A percentile compares a stretch with the other conserved stretches of the same genome.
These are phyloP conservation scores for Xenoacremonium recifei DNA, from an alignment of 2,329 filamentous ascomycete genomes.

Conservation along the genomic window DNA sequence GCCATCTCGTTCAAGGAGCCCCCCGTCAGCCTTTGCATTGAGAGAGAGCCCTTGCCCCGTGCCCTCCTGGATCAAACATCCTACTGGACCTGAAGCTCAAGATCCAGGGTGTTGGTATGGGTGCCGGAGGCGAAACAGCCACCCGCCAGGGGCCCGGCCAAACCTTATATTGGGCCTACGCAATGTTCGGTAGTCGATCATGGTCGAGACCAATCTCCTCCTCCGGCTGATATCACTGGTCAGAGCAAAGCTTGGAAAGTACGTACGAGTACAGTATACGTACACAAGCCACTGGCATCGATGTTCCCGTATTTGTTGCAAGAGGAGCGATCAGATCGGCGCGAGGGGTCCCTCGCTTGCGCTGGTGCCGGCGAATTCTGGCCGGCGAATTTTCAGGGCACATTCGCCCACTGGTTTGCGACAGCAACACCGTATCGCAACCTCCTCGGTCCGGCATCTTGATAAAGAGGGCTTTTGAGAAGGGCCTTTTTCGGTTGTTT, in stretches of 20 bases:
- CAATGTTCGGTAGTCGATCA: not conserved
- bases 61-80: not conserved
- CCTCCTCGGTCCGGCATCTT: not conserved
- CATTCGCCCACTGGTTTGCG: too few species aligned
- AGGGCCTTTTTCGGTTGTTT: too few species aligned
- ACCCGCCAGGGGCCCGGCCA: slow-evolving; percentile 1
- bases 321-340: not conserved
- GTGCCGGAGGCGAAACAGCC: not conserved
- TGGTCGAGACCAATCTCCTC: not conserved
- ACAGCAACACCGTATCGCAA: too few species aligned
- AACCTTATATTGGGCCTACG: not conserved
- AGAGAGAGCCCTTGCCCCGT: too few species aligned
- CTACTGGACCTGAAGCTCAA: not conserved
- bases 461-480: not conserved
- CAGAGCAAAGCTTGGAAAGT: too few species aligned
- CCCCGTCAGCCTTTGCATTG: too few species aligned
- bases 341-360: not conserved
- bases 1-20: too few species aligned
- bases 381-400: too few species aligned
- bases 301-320: not conserved
- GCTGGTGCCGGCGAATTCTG: not conserved
- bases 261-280: too few species aligned
- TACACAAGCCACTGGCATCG: too few species aligned
- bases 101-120: not conserved
- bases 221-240: not conserved